Percentiles rank a stretch among this genome's conserved stretches.
These are phyloP conservation scores for Orbilia blumenaviensis DNA, from an alignment of 2,329 filamentous ascomycete species.

Conservation along the genomic window DNA sequence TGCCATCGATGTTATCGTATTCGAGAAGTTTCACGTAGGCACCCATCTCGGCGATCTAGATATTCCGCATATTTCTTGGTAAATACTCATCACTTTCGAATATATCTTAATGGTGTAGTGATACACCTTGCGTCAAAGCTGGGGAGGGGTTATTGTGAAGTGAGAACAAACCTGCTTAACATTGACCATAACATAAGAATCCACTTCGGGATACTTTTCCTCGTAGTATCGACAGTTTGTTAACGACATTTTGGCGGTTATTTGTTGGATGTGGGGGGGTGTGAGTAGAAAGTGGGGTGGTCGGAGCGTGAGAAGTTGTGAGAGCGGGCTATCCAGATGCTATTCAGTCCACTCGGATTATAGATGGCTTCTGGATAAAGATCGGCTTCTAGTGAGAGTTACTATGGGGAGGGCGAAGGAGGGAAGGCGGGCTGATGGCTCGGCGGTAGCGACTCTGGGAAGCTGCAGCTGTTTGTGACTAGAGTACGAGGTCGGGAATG, in stretches of 20 bases:
- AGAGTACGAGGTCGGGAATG: not conserved
- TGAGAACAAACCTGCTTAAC: constrained; percentile 81
- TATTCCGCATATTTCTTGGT: not conserved
- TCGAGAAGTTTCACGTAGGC: constrained; percentile 99
- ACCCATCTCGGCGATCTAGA: constrained; percentile 98
- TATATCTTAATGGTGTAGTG: too few species aligned
- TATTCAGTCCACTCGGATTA: not conserved
- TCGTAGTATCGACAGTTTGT: constrained; percentile 97
- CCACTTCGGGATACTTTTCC: constrained; percentile 97
- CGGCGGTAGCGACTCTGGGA: not conserved
- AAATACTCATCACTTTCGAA: not conserved
- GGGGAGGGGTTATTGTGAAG: not conserved
- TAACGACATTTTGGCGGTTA: constrained; percentile 74
- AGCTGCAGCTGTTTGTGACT: not conserved
- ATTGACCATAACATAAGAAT: constrained; percentile 99
- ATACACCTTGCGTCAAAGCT: not conserved
- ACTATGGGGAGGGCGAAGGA: not conserved
- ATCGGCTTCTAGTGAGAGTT: not conserved
- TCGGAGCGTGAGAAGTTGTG: not conserved
- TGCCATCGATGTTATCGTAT: constrained; percentile 99
- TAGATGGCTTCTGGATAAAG: not conserved
- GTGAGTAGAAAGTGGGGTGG: constrained; percentile 13
- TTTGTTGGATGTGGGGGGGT: not conserved
- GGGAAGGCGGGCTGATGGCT: not conserved
- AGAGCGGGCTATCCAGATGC: constrained; percentile 2